Evolutionary conservation across 352 stramenopile species (phyloP).

Genomic region (Phytopythium montanum): DNA sequence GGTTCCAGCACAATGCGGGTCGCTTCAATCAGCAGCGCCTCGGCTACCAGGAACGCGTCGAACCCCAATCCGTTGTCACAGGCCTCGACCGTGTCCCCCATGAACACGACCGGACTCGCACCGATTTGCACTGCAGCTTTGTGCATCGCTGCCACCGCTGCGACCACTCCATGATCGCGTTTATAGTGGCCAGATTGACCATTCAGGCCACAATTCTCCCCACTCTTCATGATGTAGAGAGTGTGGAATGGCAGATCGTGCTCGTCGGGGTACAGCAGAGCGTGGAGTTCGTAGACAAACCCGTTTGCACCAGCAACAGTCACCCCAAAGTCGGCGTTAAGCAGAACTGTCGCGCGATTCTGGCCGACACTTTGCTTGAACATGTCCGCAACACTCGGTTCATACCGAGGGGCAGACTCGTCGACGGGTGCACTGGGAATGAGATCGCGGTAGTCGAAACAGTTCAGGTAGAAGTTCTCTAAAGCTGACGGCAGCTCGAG

Average conservation of each 20-base stretch:
- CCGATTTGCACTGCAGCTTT: constrained; percentile 14
- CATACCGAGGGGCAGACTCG: constrained; percentile 1
- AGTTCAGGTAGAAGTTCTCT: constrained; percentile 18
- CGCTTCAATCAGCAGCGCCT: constrained; percentile 54
- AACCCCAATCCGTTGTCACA: constrained; percentile 27
- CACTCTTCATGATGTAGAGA: constrained; percentile 12
- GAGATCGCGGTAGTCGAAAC: constrained; percentile 16
- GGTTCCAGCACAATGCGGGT: constrained; percentile 39
- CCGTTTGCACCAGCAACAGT: constrained; percentile 23
- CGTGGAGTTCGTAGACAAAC: constrained; percentile 28
- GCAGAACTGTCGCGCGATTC: constrained; percentile 22
- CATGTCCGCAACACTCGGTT: neutral
- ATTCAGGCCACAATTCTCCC: neutral
- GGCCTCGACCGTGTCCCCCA: constrained; percentile 9
- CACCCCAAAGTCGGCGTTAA: constrained; percentile 27
- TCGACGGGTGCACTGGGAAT: neutral
- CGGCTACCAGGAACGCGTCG: constrained; percentile 53
- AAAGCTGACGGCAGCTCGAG: constrained; percentile 10
- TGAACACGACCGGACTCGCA: constrained; percentile 9
- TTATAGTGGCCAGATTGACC: neutral
- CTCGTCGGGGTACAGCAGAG: constrained; percentile 21
- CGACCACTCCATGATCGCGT: constrained; percentile 25
- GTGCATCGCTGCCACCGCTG: constrained; percentile 18
- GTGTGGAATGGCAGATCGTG: constrained; percentile 22
- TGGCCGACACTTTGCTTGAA: constrained; percentile 9